Percentiles rank a stretch among this genome's conserved stretches.
These are phyloP conservation scores for Penicillium lagena DNA, from an alignment of 495 filamentous ascomycete genomes.

Conservation along the genomic window DNA sequence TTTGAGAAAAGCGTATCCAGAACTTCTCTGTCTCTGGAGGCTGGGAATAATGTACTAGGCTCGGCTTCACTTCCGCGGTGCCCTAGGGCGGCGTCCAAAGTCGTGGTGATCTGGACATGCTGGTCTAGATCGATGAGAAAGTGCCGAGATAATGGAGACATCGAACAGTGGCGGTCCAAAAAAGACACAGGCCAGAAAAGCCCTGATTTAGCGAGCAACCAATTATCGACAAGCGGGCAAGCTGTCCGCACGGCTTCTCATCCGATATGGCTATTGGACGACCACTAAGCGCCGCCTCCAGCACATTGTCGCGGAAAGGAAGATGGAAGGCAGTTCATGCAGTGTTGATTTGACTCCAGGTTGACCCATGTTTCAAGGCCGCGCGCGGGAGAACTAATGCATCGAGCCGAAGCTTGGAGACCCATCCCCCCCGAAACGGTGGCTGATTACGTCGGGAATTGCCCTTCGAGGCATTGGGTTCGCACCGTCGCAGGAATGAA, in stretches of 20 bases:
- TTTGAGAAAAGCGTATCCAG: slow-evolving; percentile 6
- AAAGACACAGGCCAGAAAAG: too few species aligned
- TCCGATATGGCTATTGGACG: too few species aligned
- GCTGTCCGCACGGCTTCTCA: too few species aligned
- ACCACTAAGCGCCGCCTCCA: too few species aligned
- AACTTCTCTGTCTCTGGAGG: slow-evolving; percentile 15
- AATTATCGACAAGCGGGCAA: too few species aligned
- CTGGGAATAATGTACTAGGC: slow-evolving; percentile 5
- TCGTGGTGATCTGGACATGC: too few species aligned
- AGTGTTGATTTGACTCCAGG: slow-evolving; percentile 2
- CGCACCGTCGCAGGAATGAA: neutral
- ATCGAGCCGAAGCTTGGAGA: slow-evolving; percentile 28
- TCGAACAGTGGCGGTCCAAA: too few species aligned
- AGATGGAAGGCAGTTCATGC: slow-evolving; percentile 21
- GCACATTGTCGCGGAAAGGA: neutral
- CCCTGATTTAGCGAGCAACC: too few species aligned
- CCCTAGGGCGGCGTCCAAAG: slow-evolving; percentile 6
- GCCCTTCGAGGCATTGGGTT: neutral
- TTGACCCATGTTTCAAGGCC: slow-evolving; percentile 12
- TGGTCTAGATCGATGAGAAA: too few species aligned
- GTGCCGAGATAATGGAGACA: too few species aligned
- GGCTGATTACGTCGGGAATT: slow-evolving; percentile 6
- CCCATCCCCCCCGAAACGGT: slow-evolving; percentile 8
- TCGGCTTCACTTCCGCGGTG: slow-evolving; percentile 22
- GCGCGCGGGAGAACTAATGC: slow-evolving; percentile 21